Percentiles rank a stretch among this genome's conserved stretches.
phyloP scores from a whole-genome alignment of 2,329 filamentous ascomycete genomes.

The Acrocalymma vagum region DNA sequence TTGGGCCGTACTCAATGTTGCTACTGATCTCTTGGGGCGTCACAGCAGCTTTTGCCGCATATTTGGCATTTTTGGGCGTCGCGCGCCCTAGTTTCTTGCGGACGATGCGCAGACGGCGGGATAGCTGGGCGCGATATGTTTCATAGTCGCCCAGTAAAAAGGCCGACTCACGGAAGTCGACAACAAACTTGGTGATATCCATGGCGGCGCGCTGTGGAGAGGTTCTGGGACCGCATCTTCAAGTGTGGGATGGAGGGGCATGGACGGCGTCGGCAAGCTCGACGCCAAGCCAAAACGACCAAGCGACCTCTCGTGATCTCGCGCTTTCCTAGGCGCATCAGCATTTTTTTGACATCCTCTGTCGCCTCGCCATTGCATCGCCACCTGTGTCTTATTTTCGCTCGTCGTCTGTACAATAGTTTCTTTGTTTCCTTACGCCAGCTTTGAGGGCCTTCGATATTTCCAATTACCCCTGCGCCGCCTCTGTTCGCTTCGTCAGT shows the following conservation, averaged over 20 bases:
- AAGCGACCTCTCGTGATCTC: slow-evolving; percentile 25
- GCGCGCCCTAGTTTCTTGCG: slow-evolving; percentile 86
- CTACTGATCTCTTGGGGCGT: slow-evolving; percentile 77
- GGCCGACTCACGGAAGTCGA: slow-evolving; percentile 80
- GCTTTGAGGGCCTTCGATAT: slow-evolving; percentile 2
- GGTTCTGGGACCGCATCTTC: slow-evolving; percentile 6
- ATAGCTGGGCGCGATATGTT: slow-evolving; percentile 81
- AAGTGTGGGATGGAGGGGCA: slow-evolving; percentile 30
- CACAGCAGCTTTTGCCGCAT: slow-evolving; percentile 72
- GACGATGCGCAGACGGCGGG: slow-evolving; percentile 81
- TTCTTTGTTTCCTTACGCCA: slow-evolving; percentile 6
- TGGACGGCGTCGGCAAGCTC: slow-evolving; percentile 17
- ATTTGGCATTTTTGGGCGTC: slow-evolving; percentile 88
- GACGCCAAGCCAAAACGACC: slow-evolving; percentile 25
- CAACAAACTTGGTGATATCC: slow-evolving; percentile 89
- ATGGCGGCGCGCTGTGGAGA: slow-evolving; percentile 58
- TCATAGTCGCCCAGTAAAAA: slow-evolving; percentile 89
- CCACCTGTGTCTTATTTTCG: slow-evolving; percentile 8
- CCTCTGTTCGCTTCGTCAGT: slow-evolving; percentile 1
- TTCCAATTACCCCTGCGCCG: slow-evolving; percentile 12
- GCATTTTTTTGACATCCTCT: slow-evolving; percentile 33
- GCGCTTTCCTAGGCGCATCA: slow-evolving; percentile 13
- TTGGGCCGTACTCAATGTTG: slow-evolving; percentile 72
- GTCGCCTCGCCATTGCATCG: slow-evolving; percentile 20
- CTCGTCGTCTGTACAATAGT: slow-evolving; percentile 11